Percentiles rank a stretch among this genome's conserved stretches.
phyloP scores from a whole-genome alignment of 2,329 filamentous ascomycete genomes.

The Pseudofabraea citricarpa region DNA sequence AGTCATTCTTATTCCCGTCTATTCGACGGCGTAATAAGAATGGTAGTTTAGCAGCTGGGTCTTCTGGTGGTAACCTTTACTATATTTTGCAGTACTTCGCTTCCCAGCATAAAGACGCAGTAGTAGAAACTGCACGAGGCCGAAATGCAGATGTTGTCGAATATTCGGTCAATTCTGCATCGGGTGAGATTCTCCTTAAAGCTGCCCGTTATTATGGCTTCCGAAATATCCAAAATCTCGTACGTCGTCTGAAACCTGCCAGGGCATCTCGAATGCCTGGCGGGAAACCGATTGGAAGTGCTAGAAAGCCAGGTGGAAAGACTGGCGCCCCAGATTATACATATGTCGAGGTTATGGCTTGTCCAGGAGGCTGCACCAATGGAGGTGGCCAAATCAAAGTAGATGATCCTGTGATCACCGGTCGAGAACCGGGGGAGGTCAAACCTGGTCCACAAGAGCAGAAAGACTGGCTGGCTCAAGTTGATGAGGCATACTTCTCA shows the following conservation, averaged over 20 bases:
- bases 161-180: constrained; percentile 60
- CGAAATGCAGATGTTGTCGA: constrained; percentile 90
- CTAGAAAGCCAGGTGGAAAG: constrained; percentile 47
- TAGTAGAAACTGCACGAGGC: constrained; percentile 67
- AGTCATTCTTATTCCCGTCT: constrained; percentile 70
- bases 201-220: constrained; percentile 95
- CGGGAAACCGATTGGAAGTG: constrained; percentile 55
- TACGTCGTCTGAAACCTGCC: constrained; percentile 82
- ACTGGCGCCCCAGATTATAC: constrained; percentile 60
- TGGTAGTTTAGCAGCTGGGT: constrained; percentile 55
- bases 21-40: constrained; percentile 37
- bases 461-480: constrained; percentile 75
- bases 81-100: constrained; percentile 77
- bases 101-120: constrained; percentile 64
- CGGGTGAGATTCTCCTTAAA: constrained; percentile 61
- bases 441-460: constrained; percentile 74
- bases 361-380: constrained; percentile 97
- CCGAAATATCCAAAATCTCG: constrained; percentile 96
- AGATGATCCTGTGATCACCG: constrained; percentile 64
- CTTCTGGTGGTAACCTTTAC: constrained; percentile 84
- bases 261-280: constrained; percentile 76
- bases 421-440: constrained; percentile 39
- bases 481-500: constrained; percentile 90
- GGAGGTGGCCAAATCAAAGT: constrained; percentile 93
- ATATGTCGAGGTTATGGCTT: constrained; percentile 99